Percentiles rank a stretch among this genome's conserved stretches.
phyloP scores from a whole-genome alignment of 306 rosid species.

The Acacia crassicarpa region DNA sequence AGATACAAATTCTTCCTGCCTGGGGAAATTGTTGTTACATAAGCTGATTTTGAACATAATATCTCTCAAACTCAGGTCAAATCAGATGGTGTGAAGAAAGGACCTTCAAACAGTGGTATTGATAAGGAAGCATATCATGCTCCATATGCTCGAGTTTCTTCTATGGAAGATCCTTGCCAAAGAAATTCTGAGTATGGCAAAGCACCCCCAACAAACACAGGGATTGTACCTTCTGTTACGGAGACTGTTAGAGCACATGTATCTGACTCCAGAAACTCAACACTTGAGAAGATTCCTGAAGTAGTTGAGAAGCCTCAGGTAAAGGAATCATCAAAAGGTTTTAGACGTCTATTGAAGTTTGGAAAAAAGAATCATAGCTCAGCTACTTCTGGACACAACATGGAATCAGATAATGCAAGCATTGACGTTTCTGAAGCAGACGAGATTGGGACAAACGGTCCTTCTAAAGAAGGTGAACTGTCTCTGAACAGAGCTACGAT shows the following conservation, averaged over 20 bases:
- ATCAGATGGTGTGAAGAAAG: constrained; percentile 42
- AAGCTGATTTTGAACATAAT: constrained; percentile 20
- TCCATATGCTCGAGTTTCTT: constrained; percentile 79
- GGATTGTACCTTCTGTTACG: constrained; percentile 44
- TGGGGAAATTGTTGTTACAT: constrained; percentile 16
- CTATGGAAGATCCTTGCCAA: constrained; percentile 79
- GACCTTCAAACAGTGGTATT: constrained; percentile 36
- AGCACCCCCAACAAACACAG: constrained; percentile 55
- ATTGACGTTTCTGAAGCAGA: constrained; percentile 59
- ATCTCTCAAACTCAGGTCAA: constrained; percentile 48
- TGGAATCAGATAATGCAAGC: constrained; percentile 65
- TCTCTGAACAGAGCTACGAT: constrained; percentile 11
- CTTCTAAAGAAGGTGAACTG: constrained; percentile 73
- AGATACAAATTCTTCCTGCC: constrained; percentile 21
- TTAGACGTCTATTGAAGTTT: constrained; percentile 71
- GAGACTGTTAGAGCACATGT: constrained; percentile 56
- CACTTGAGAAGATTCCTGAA: constrained; percentile 90
- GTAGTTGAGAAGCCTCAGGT: constrained; percentile 67
- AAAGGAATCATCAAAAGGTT: constrained; percentile 82
- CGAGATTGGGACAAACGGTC: constrained; percentile 52
- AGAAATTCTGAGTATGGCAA: constrained; percentile 63
- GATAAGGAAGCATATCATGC: constrained; percentile 57
- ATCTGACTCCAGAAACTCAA: constrained; percentile 55
- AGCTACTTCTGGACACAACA: constrained; percentile 47
- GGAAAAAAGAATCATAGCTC: constrained; percentile 86